phyloP scores from a whole-genome alignment of 2,329 filamentous ascomycete genomes.

The Aureobasidium melanogenum region DNA sequence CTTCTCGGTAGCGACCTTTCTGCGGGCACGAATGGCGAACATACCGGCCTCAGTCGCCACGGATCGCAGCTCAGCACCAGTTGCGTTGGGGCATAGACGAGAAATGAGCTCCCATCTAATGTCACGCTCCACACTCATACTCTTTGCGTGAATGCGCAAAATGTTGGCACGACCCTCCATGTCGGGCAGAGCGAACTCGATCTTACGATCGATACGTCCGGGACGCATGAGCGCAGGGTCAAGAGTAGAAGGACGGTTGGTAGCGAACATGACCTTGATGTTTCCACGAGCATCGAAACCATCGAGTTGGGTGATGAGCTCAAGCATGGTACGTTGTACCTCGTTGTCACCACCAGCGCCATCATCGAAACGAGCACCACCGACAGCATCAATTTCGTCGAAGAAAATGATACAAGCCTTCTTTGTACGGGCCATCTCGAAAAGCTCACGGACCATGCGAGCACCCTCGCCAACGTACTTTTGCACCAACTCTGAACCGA shows the following conservation, averaged over 20 bases:
- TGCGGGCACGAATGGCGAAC: slow-evolving; percentile 88
- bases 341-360: slow-evolving; percentile 96
- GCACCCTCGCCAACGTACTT: slow-evolving; percentile 99
- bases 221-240: slow-evolving; percentile 97
- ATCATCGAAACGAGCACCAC: slow-evolving; percentile 92
- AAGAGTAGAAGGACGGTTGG: slow-evolving; percentile 88
- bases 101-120: slow-evolving; percentile 99
- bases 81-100: slow-evolving; percentile 91
- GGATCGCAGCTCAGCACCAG: slow-evolving; percentile 88
- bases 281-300: slow-evolving; percentile 95
- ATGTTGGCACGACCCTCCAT: slow-evolving; percentile 97
- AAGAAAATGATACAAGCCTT: slow-evolving; percentile 99
- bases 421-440: slow-evolving; percentile 99
- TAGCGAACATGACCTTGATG: slow-evolving; percentile 99
- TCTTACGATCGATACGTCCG: slow-evolving; percentile 96
- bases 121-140: slow-evolving; percentile 97
- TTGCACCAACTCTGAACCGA: slow-evolving; percentile 94
- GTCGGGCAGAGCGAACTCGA: slow-evolving; percentile 95
- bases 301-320: slow-evolving; percentile 92
- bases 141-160: slow-evolving; percentile 96
- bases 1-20: slow-evolving; percentile 98
- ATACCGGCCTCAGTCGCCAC: slow-evolving; percentile 98
- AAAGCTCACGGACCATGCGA: slow-evolving; percentile 95
- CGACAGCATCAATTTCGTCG: slow-evolving; percentile 94
- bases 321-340: slow-evolving; percentile 95